These are phyloP conservation scores for Hypholoma fasciculare DNA, from an alignment of 768 basidiomycete genomes.

Conservation along the genomic window DNA sequence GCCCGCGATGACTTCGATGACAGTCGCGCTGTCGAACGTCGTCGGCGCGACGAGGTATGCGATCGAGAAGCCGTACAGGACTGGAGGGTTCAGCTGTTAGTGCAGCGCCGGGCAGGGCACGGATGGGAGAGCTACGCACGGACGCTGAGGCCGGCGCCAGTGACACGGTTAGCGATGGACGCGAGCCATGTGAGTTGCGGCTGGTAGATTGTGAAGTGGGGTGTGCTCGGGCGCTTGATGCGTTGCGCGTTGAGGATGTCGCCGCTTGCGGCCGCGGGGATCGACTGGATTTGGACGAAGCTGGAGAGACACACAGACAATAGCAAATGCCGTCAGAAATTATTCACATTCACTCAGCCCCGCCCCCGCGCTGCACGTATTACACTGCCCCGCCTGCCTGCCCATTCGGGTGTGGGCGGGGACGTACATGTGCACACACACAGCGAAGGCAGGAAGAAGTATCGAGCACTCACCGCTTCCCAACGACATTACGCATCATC, in stretches of 20 bases:
- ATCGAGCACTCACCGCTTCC: constrained; percentile 38
- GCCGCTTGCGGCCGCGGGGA: constrained; percentile 55
- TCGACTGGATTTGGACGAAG: constrained; percentile 61
- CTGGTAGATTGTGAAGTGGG: constrained; percentile 97
- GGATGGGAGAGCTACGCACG: constrained; percentile 48
- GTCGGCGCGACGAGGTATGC: constrained; percentile 83
- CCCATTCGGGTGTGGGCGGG: too few relatives aligned
- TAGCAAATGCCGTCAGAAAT: not conserved
- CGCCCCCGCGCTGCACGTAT: not conserved
- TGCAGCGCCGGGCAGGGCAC: too few relatives aligned
- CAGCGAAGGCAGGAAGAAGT: not conserved
- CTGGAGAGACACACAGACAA: constrained; percentile 27
- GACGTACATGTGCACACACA: too few relatives aligned
- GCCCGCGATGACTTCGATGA: constrained; percentile 69
- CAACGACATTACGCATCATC: constrained; percentile 35
- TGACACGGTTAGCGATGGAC: constrained; percentile 86
- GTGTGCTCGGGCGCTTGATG: constrained; percentile 83
- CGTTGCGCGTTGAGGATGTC: constrained; percentile 88
- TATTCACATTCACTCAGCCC: not conserved
- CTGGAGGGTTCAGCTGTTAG: constrained; percentile 33
- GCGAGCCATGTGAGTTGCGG: constrained; percentile 89
- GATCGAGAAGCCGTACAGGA: constrained; percentile 86
- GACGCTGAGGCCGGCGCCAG: constrained; percentile 77
- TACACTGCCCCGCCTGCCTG: not conserved
- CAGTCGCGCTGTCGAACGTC: constrained; percentile 75